Conservation (phyloP, 768 basidiomycete species). For the button mushroom (Agaricus bisporus) region DNA sequence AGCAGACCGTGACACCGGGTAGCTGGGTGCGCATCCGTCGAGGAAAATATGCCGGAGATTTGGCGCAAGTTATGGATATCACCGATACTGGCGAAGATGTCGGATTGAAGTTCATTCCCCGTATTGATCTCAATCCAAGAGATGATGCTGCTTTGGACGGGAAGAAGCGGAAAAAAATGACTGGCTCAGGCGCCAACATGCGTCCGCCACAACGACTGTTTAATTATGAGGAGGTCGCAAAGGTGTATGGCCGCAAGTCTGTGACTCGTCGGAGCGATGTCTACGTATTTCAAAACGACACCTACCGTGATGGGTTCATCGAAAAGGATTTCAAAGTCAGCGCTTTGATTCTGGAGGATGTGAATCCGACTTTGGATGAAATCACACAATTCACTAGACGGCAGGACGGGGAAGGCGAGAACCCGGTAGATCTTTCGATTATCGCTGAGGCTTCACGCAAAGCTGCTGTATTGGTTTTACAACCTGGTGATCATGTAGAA, state of each 20-base stretch:
- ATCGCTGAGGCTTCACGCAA: constrained; percentile 92
- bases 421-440: constrained; percentile 78
- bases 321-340: constrained; percentile 92
- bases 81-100: constrained; percentile 92
- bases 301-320: constrained; percentile 90
- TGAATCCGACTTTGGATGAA: constrained; percentile 94
- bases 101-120: constrained; percentile 91
- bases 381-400: constrained; percentile 84
- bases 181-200: constrained; percentile 43
- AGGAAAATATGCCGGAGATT: constrained; percentile 90
- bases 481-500: constrained; percentile 96
- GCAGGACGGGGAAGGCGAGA: constrained; percentile 65
- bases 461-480: constrained; percentile 88
- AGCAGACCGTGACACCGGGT: constrained; percentile 74
- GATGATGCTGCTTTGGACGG: constrained; percentile 57
- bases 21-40: constrained; percentile 95
- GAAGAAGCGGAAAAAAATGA: constrained; percentile 76
- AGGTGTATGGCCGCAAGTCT: constrained; percentile 74
- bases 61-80: constrained; percentile 93
- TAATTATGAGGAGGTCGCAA: constrained; percentile 88
- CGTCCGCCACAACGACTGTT: constrained; percentile 91
- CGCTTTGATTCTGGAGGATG: constrained; percentile 75
- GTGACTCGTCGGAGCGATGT: constrained; percentile 70
- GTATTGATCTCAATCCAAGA: constrained; percentile 91
- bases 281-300: constrained; percentile 89